Evolutionary conservation across 805 yeast genomes (phyloP), one percentile per base, ranked within the genome.

Genomic region (Barnettozyma californica): DNA sequence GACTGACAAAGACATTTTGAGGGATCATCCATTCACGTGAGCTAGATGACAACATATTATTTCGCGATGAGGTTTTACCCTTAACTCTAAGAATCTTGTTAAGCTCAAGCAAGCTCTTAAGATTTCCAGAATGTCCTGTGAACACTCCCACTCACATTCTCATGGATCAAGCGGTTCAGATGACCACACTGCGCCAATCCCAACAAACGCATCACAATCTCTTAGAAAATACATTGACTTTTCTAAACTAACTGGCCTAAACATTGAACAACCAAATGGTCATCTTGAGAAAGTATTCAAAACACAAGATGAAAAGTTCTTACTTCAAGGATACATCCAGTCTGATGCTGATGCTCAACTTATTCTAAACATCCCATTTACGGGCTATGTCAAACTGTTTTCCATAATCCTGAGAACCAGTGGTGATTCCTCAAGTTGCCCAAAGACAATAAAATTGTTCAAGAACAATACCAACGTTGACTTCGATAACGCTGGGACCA

Each of bases 341-440:
- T 78, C 87, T 1, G 97, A 91, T 62, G 81, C 86, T 2, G 98
- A 92, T 60, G 79, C 83, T 50, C 97, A 92, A 62, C 54, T 91
- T 55, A 76, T 91, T 29, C 55, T 92, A 29, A 77, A 80, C 46
- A 77, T 92, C 26, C 97, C 97, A 26, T 92, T 92, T 59, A 81
- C 84, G 11, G 86, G 85, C 1, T 69, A 77, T 21, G 89, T 87
- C 37, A 87, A 84, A 61, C 65, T 92, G 33, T 87, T 79, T 61
- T 85, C 96, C 3, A 55, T 92, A 1, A 77, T 86, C 2, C 53
- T 92, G 10, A 74, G 96, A 54, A 76, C 90, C 0, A 72, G 80
- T 47, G 82, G 81, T 1, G 77, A 75, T 40, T 66, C 62, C 1
- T 72, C 73, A 21, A 71, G 77, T 48, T 86, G 96, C 45, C 96